A percentile compares a stretch with the other conserved stretches of the same genome.
These are phyloP conservation scores for Teunomyces atbi DNA, from an alignment of 805 yeast genomes.

Conservation along the genomic window DNA sequence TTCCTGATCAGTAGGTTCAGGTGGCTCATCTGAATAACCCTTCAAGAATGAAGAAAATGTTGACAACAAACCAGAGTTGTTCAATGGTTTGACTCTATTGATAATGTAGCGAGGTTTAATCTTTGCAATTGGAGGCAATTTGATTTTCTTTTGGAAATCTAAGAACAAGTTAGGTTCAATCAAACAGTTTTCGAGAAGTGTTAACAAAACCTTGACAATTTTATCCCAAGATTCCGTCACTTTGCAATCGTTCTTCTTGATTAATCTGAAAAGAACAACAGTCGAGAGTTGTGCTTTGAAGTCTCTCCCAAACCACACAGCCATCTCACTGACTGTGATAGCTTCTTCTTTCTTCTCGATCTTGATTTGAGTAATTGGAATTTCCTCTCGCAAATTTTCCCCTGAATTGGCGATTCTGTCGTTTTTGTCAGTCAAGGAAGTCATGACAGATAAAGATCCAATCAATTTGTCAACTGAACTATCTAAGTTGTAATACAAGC, in stretches of 20 bases:
- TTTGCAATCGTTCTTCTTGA: constrained; percentile 54
- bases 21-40: constrained; percentile 79
- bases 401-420: constrained; percentile 3
- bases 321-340: constrained; percentile 74
- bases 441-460: constrained; percentile 63
- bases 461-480: constrained; percentile 64
- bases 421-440: constrained; percentile 49
- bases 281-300: constrained; percentile 89
- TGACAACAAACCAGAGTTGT: constrained; percentile 77
- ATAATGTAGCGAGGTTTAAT: constrained; percentile 68
- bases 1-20: constrained; percentile 92
- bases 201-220: constrained; percentile 57
- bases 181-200: constrained; percentile 70
- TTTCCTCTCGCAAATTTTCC: constrained; percentile 25
- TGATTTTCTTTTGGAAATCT: constrained; percentile 59
- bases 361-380: constrained; percentile 35
- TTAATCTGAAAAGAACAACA: constrained; percentile 77
- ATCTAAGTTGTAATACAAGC: constrained; percentile 58
- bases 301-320: constrained; percentile 84
- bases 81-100: constrained; percentile 60
- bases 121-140: constrained; percentile 52
- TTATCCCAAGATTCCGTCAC: constrained; percentile 60
- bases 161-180: constrained; percentile 59
- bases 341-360: constrained; percentile 54
- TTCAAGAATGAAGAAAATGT: constrained; percentile 90